A percentile compares a stretch with the other conserved stretches of the same genome.
Evolutionary conservation across 2,329 filamentous ascomycete species (phyloP).

Genomic region (Aspergillus vadensis): DNA sequence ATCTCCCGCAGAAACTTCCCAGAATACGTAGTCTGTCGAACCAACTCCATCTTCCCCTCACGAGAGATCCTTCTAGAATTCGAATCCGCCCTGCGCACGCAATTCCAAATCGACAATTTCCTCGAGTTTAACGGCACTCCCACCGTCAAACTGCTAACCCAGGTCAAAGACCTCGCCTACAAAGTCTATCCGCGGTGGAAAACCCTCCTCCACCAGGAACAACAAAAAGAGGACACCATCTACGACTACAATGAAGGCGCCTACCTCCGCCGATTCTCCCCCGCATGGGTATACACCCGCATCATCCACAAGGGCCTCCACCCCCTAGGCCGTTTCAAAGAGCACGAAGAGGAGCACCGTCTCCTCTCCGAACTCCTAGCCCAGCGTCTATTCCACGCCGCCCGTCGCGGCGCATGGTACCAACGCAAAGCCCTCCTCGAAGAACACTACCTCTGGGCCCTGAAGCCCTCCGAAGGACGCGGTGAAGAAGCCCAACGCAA

Average conservation of each 20-base stretch:
- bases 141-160: conserved; percentile 64
- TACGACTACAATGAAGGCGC: conserved; percentile 84
- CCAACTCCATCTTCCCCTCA: conserved; percentile 82
- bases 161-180: conserved; percentile 72
- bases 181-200: conserved; percentile 81
- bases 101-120: conserved; percentile 77
- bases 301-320: conserved; percentile 86
- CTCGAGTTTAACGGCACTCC: conserved; percentile 77
- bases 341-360: conserved; percentile 74
- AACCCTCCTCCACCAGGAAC: conserved; percentile 69
- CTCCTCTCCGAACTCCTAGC: conserved; percentile 73
- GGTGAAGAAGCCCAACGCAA: conserved; percentile 69
- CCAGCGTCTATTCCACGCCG: conserved; percentile 82
- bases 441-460: conserved; percentile 85
- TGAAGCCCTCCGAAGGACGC: conserved; percentile 53
- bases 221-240: conserved; percentile 71
- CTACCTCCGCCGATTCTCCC: conserved; percentile 86
- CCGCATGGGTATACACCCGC: conserved; percentile 89
- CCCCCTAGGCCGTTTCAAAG: conserved; percentile 78
- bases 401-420: conserved; percentile 88
- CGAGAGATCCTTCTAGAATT: conserved; percentile 79
- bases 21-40: conserved; percentile 84
- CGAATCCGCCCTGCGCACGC: conserved; percentile 79
- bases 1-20: conserved; percentile 88
- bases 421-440: conserved; percentile 91